phyloP scores from a whole-genome alignment of 805 yeast species.

The Nakazawaea molendinolei region DNA sequence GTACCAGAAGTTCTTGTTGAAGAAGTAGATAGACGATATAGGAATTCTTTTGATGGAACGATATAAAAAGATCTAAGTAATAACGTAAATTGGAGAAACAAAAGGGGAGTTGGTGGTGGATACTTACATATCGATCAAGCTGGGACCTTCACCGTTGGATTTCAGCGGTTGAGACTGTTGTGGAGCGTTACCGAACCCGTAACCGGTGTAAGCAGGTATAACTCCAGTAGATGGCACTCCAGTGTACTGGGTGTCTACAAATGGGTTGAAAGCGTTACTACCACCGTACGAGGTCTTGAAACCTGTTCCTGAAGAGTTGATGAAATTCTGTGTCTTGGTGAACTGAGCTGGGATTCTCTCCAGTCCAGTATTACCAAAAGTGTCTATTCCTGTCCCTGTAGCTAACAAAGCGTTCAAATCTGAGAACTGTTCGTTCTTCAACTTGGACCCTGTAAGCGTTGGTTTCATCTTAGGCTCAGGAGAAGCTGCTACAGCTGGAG shows the following conservation, averaged over 20 bases:
- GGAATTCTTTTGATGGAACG: background rate
- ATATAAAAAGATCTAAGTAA: too few relatives aligned
- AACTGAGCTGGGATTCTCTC: slow-evolving; percentile 88
- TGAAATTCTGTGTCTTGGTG: slow-evolving; percentile 72
- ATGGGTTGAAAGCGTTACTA: slow-evolving; percentile 48
- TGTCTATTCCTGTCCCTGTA: slow-evolving; percentile 86
- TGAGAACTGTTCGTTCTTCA: slow-evolving; percentile 51
- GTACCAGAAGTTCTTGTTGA: slow-evolving; percentile 66
- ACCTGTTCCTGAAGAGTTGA: slow-evolving; percentile 88
- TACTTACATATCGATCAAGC: slow-evolving; percentile 36
- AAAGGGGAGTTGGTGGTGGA: too few relatives aligned
- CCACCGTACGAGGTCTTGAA: slow-evolving; percentile 41
- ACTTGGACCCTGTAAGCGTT: slow-evolving; percentile 41
- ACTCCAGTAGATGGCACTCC: slow-evolving; percentile 60
- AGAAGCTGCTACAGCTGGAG: slow-evolving; percentile 20
- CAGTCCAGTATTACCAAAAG: slow-evolving; percentile 85
- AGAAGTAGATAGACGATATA: slow-evolving; percentile 2
- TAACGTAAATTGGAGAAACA: too few relatives aligned
- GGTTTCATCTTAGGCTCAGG: slow-evolving; percentile 28
- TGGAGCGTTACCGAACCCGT: slow-evolving; percentile 83
- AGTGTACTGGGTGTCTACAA: slow-evolving; percentile 62
- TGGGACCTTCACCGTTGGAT: slow-evolving; percentile 20
- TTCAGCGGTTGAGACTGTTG: slow-evolving; percentile 26
- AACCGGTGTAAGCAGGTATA: slow-evolving; percentile 85
- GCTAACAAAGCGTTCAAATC: slow-evolving; percentile 76